Conservation (phyloP, 1,139 yeast genomes). For the Kodamaea anthophila region DNA sequence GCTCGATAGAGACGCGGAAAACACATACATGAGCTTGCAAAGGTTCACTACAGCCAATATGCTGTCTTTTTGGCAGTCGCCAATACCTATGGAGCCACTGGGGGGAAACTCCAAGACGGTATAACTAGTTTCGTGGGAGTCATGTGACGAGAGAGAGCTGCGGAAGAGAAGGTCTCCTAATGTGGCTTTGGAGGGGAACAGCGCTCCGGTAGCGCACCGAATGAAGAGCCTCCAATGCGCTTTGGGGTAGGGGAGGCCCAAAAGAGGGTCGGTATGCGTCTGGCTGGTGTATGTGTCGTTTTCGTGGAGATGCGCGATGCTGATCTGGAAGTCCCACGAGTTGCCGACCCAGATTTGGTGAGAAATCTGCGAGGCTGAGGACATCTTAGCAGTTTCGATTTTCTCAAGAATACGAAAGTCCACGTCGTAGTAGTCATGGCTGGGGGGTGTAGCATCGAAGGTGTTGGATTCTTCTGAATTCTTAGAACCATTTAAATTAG, state of each 20-base stretch:
- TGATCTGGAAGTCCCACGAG: conserved; percentile 42
- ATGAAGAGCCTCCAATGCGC: conserved; percentile 36
- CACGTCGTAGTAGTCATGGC: too few relatives aligned
- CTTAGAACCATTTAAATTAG: too few relatives aligned
- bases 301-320: conserved; percentile 23
- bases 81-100: conserved; percentile 72
- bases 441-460: too few relatives aligned
- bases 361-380: conserved; percentile 60
- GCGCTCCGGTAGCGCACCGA: conserved; percentile 49
- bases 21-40: conserved; percentile 52
- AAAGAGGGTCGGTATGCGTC: conserved; percentile 3
- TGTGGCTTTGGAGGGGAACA: conserved; percentile 42
- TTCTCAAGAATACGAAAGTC: conserved; percentile 70
- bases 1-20: conserved; percentile 24
- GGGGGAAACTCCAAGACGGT: conserved; percentile 67
- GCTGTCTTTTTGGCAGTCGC: conserved; percentile 55
- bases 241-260: conserved; percentile 17
- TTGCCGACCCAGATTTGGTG: conserved; percentile 71
- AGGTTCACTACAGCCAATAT: conserved; percentile 54
- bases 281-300: conserved; percentile 6
- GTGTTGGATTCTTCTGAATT: too few relatives aligned
- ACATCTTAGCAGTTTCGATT: conserved; percentile 76
- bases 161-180: conserved; percentile 33
- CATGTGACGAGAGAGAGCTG: conserved; percentile 21
- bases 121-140: conserved; percentile 24